Evolutionary conservation across 78 protist species (phyloP).

Genomic region (Dictyostelium intermedium): DNA sequence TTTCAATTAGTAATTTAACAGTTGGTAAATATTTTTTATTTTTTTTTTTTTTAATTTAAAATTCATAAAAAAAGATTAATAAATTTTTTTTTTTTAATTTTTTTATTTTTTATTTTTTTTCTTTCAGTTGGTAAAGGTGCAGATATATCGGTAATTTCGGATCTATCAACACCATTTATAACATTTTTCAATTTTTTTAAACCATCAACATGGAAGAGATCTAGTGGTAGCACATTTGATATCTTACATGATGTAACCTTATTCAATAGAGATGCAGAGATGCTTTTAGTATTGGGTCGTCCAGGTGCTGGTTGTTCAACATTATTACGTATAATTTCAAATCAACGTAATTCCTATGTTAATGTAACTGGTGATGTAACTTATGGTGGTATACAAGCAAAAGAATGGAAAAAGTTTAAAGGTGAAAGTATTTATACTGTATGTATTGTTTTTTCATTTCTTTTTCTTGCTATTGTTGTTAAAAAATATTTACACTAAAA

Average conservation of each 20-base stretch:
- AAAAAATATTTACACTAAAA: no score
- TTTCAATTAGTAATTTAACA: conserved; percentile 49
- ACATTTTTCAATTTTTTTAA: conserved; percentile 21
- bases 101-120: background rate
- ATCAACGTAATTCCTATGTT: conserved; percentile 41
- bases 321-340: conserved; percentile 36
- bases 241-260: conserved; percentile 49
- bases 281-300: conserved; percentile 66
- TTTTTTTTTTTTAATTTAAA: no score
- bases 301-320: conserved; percentile 79
- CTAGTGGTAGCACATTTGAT: conserved; percentile 40
- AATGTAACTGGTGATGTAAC: conserved; percentile 30
- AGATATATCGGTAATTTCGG: conserved; percentile 55
- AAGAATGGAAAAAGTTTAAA: background rate
- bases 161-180: conserved; percentile 47
- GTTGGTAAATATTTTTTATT: conserved; percentile 8
- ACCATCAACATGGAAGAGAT: conserved; percentile 47
- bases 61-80: no score
- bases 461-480: no score
- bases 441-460: background rate
- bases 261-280: conserved; percentile 63
- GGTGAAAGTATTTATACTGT: conserved; percentile 60
- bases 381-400: conserved; percentile 23
- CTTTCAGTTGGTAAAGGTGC: conserved; percentile 74
- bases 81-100: background rate